A percentile compares a stretch with the other conserved stretches of the same genome.
These are phyloP conservation scores for Arctium minus DNA, from an alignment of 129 eudicot genomes.

Conservation along the genomic window DNA sequence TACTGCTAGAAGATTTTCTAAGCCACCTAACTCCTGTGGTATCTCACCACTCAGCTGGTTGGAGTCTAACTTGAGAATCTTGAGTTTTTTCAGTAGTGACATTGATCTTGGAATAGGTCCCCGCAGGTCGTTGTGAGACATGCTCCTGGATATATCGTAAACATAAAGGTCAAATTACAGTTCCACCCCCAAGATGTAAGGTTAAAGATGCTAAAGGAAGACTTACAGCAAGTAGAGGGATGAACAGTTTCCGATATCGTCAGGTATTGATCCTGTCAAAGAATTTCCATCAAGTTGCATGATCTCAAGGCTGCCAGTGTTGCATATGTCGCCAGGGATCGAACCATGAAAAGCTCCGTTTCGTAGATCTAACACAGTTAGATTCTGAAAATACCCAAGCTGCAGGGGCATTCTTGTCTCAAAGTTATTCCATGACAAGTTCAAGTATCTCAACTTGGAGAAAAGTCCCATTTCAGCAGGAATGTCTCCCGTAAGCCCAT, in stretches of 20 bases:
- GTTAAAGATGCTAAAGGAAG: neutral
- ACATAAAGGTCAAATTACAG: neutral
- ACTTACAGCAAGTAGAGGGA: conserved; percentile 95
- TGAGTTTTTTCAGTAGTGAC: conserved; percentile 65
- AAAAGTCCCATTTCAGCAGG: conserved; percentile 87
- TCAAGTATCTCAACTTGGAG: conserved; percentile 67
- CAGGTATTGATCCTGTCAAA: conserved; percentile 70
- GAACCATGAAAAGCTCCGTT: conserved; percentile 54
- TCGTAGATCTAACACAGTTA: conserved; percentile 77
- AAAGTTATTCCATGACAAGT: conserved; percentile 81
- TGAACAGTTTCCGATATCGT: conserved; percentile 78
- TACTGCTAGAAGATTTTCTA: conserved; percentile 71
- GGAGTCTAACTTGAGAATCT: conserved; percentile 79
- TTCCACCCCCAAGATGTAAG: neutral
- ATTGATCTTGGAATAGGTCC: conserved; percentile 76
- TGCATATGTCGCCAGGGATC: conserved; percentile 78
- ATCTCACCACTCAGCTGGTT: conserved; percentile 84
- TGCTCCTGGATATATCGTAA: conserved; percentile 51
- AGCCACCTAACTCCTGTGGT: conserved; percentile 69
- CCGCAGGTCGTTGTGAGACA: conserved; percentile 69
- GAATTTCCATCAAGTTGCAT: conserved; percentile 87
- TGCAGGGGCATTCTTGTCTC: conserved; percentile 75
- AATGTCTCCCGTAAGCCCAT: conserved; percentile 61
- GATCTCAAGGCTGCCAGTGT: conserved; percentile 68
- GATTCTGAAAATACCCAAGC: conserved; percentile 68